Conservation (phyloP, 176 grass and related monocot species). For the Aegilops speltoides region DNA sequence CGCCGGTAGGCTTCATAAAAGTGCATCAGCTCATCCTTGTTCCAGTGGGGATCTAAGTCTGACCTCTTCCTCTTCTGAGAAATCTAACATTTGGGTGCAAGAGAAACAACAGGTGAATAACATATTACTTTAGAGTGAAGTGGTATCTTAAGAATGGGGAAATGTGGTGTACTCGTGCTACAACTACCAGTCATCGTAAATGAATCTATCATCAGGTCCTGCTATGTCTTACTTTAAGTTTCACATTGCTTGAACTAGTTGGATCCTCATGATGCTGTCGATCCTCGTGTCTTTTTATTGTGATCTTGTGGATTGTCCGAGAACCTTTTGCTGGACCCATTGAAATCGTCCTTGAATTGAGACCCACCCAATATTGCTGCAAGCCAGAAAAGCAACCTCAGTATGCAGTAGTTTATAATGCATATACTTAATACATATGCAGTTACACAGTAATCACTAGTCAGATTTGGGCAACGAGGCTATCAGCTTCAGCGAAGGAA, state of each 20-base stretch:
- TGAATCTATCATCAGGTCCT: not conserved
- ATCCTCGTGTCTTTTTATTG: constrained; percentile 39
- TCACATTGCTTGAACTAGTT: constrained; percentile 45
- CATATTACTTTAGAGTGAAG: not conserved
- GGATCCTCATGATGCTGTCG: constrained; percentile 32
- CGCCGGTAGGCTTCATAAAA: constrained; percentile 59
- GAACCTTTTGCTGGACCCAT: constrained; percentile 58
- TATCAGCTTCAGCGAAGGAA: not conserved
- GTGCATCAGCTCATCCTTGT: constrained; percentile 43
- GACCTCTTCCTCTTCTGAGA: constrained; percentile 48
- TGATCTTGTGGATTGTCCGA: constrained; percentile 35
- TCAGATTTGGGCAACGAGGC: constrained; percentile 16
- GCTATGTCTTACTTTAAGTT: constrained; percentile 47
- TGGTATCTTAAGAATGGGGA: not conserved
- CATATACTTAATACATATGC: not conserved
- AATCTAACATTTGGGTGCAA: constrained; percentile 18
- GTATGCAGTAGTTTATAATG: constrained; percentile 7
- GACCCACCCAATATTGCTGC: constrained; percentile 27
- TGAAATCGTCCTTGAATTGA: constrained; percentile 2
- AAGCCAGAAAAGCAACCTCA: constrained; percentile 21
- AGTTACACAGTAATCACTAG: constrained; percentile 3
- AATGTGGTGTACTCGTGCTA: constrained; percentile 12
- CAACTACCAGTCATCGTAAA: constrained; percentile 7
- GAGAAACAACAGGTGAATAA: not conserved
- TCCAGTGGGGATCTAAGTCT: constrained; percentile 53